phyloP scores from a whole-genome alignment of 2,329 filamentous ascomycete species.

The Lachnellula hyalina region DNA sequence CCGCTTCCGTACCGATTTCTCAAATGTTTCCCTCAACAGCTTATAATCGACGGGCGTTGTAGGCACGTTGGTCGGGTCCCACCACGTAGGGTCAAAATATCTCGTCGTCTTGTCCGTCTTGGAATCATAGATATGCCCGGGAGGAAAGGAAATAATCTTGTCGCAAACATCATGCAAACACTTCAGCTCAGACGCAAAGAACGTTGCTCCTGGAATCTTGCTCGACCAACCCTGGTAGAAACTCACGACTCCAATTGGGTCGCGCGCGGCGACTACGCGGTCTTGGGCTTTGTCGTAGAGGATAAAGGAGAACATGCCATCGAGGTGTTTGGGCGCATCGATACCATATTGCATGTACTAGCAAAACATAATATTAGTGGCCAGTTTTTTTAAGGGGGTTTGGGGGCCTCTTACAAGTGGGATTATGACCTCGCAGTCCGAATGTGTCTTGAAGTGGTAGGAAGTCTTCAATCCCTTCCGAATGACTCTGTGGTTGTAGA shows the following conservation, averaged over 20 bases:
- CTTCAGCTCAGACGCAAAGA: slow-evolving; percentile 97
- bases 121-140: slow-evolving; percentile 94
- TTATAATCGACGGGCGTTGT: slow-evolving; percentile 78
- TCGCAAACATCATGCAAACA: slow-evolving; percentile 90
- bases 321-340: slow-evolving; percentile 86
- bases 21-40: slow-evolving; percentile 72
- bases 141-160: slow-evolving; percentile 89
- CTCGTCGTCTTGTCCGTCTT: slow-evolving; percentile 77
- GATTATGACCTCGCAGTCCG: slow-evolving; percentile 98
- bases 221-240: slow-evolving; percentile 95
- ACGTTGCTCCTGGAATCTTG: slow-evolving; percentile 74
- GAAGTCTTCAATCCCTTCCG: slow-evolving; percentile 77
- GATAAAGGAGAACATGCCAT: slow-evolving; percentile 99
- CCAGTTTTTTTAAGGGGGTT: not conserved
- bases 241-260: slow-evolving; percentile 94
- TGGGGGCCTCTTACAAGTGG: slow-evolving; percentile 63
- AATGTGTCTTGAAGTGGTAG: slow-evolving; percentile 98
- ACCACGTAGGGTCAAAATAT: slow-evolving; percentile 92
- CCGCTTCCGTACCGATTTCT: slow-evolving; percentile 89
- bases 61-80: slow-evolving; percentile 76
- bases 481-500: slow-evolving; percentile 97
- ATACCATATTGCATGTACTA: slow-evolving; percentile 90
- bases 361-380: slow-evolving; percentile 9
- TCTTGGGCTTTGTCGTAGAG: slow-evolving; percentile 94
- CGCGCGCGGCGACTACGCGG: slow-evolving; percentile 86